A percentile compares a stretch with the other conserved stretches of the same genome.
These are phyloP conservation scores for Lachancea fermentati DNA, from an alignment of 805 yeast genomes.

Conservation along the genomic window DNA sequence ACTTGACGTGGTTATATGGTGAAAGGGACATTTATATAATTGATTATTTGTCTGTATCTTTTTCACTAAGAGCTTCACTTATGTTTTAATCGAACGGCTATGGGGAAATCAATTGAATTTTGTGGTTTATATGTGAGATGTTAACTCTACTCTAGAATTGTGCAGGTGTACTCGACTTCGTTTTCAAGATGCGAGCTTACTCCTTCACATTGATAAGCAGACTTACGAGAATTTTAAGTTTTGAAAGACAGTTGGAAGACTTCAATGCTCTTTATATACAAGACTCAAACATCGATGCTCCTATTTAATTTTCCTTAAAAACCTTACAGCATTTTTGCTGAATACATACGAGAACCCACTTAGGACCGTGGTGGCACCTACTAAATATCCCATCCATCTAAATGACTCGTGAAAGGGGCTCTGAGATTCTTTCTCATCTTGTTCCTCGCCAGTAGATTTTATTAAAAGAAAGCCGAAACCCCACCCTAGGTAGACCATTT, in stretches of 20 bases:
- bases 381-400: constrained; percentile 44
- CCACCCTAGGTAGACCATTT: constrained; percentile 79
- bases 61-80: too few species aligned
- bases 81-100: too few species aligned
- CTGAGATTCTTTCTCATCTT: constrained; percentile 3
- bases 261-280: too few species aligned
- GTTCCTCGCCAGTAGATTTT: constrained; percentile 9
- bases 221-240: too few species aligned
- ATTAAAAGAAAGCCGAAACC: constrained; percentile 40
- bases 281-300: not conserved
- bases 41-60: too few species aligned
- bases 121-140: too few species aligned
- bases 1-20: not conserved
- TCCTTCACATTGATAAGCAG: too few species aligned
- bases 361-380: constrained; percentile 63
- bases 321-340: constrained; percentile 62
- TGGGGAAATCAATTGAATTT: too few species aligned
- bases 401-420: constrained; percentile 5
- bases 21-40: not conserved
- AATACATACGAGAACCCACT: constrained; percentile 78
- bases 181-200: too few species aligned
- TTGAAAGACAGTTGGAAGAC: too few species aligned
- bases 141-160: too few species aligned
- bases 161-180: too few species aligned
- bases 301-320: constrained; percentile 28